These are phyloP conservation scores for Eremothecium coryli DNA, from an alignment of 1,139 yeast species.

Conservation along the genomic window DNA sequence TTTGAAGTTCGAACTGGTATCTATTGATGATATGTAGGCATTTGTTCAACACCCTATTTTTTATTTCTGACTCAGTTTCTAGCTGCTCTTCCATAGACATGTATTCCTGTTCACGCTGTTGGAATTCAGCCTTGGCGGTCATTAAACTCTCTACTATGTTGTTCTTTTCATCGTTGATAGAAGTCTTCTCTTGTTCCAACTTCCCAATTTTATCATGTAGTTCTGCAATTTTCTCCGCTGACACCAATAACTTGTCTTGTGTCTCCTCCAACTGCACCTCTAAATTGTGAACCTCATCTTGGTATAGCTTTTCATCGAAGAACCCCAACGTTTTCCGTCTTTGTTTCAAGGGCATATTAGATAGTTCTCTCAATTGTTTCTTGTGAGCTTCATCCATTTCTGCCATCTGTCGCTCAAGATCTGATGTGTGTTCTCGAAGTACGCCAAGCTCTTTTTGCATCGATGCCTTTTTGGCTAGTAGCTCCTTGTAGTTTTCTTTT, in stretches of 20 bases:
- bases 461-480: constrained; percentile 3
- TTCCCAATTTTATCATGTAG: constrained; percentile 3
- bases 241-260: constrained; percentile 1
- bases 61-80: constrained; percentile 2
- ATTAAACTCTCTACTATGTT: constrained; percentile 4
- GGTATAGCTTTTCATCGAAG: constrained; percentile 4
- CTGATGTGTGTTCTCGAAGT: constrained; percentile 1
- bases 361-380: constrained; percentile 2
- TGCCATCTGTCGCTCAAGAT: constrained; percentile 2
- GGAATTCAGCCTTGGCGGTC: constrained; percentile 5
- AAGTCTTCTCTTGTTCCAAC: constrained; percentile 1
- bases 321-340: constrained; percentile 3
- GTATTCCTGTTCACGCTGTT: constrained; percentile 3
- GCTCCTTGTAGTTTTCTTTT: constrained; percentile 4
- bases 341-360: constrained; percentile 1
- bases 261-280: constrained; percentile 3
- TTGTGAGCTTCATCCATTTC: constrained; percentile 3
- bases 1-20: constrained; percentile 4
- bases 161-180: constrained; percentile 2
- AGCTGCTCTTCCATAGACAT: constrained; percentile 1
- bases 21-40: constrained; percentile 4
- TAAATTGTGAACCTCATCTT: constrained; percentile 3
- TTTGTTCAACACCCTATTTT: constrained; percentile 2
- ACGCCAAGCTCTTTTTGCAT: constrained; percentile 5
- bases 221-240: constrained; percentile 3